Evolutionary conservation across 208 protist genomes (phyloP).

Genomic region (Angomonas ambiguus): DNA sequence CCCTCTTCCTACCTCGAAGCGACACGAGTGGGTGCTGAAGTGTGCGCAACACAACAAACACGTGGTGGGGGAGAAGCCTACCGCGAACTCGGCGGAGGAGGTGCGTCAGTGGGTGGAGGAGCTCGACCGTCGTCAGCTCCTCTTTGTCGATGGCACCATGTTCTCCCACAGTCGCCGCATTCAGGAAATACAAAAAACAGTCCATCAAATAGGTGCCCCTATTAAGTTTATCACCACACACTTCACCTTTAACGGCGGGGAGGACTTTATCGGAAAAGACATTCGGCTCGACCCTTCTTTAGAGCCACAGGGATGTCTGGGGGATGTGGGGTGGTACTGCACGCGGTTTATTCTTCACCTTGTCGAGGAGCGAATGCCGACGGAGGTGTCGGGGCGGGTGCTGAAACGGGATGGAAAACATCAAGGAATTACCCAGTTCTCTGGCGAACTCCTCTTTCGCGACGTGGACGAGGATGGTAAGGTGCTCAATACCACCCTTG

Average conservation of each 20-base stretch:
- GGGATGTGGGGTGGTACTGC: slow-evolving; percentile 60
- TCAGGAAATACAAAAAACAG: slow-evolving; percentile 17
- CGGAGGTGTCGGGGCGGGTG: slow-evolving; percentile 41
- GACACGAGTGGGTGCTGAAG: slow-evolving; percentile 36
- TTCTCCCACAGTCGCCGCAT: slow-evolving; percentile 41
- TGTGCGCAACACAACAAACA: slow-evolving; percentile 56
- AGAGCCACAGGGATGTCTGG: slow-evolving; percentile 47
- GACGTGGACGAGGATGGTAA: slow-evolving; percentile 12
- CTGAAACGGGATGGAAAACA: slow-evolving; percentile 20
- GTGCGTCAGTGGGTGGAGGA: slow-evolving; percentile 49
- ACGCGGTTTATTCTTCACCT: slow-evolving; percentile 51
- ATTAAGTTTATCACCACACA: slow-evolving; percentile 41
- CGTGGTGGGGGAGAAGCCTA: slow-evolving; percentile 57
- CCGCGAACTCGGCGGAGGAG: slow-evolving; percentile 30
- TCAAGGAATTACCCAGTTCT: slow-evolving; percentile 37
- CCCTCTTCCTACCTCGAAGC: slow-evolving; percentile 30
- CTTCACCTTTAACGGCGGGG: slow-evolving; percentile 18
- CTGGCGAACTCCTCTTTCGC: slow-evolving; percentile 19
- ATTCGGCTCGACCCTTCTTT: slow-evolving; percentile 44
- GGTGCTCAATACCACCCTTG: slow-evolving; percentile 14
- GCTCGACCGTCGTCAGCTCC: slow-evolving; percentile 28
- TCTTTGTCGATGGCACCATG: slow-evolving; percentile 71
- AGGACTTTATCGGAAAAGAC: slow-evolving; percentile 29
- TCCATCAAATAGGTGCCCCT: slow-evolving; percentile 22
- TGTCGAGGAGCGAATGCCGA: slow-evolving; percentile 44